These are phyloP conservation scores for Tulasnella sp. DNA, from an alignment of 768 basidiomycete genomes.

Conservation along the genomic window DNA sequence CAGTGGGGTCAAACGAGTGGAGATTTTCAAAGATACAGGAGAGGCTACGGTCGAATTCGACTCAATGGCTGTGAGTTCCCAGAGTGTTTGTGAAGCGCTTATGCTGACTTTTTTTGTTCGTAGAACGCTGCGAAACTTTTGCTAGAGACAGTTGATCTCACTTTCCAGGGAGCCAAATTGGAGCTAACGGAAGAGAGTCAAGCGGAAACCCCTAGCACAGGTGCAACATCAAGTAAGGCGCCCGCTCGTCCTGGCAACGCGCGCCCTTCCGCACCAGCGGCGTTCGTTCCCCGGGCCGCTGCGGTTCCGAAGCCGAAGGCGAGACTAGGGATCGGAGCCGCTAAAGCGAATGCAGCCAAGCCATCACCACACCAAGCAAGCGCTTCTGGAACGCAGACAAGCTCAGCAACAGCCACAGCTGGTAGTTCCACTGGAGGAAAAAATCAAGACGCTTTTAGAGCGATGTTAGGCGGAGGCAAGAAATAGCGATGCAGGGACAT, in stretches of 20 bases:
- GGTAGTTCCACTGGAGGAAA: not conserved
- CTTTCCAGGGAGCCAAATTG: slow-evolving; percentile 8
- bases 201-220: no score
- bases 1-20: slow-evolving; percentile 56
- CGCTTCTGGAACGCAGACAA: not conserved
- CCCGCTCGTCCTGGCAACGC: not conserved
- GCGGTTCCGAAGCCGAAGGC: slow-evolving; percentile 10
- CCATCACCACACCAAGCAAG: not conserved
- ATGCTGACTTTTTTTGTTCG: not conserved
- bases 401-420: not conserved
- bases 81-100: not conserved
- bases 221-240: not conserved
- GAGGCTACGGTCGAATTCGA: slow-evolving; percentile 38
- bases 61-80: slow-evolving; percentile 33
- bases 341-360: not conserved
- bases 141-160: slow-evolving; percentile 7
- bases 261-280: not conserved
- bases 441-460: slow-evolving; percentile 16
- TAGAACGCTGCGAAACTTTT: slow-evolving; percentile 21
- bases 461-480: slow-evolving; percentile 10
- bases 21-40: slow-evolving; percentile 54
- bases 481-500: not conserved
- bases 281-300: slow-evolving; percentile 17
- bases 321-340: not conserved
- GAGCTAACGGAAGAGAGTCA: slow-evolving; percentile 12